Base-by-base conservation (phyloP, 176 grass and related monocot genomes). In the Avena atlantica region DNA sequence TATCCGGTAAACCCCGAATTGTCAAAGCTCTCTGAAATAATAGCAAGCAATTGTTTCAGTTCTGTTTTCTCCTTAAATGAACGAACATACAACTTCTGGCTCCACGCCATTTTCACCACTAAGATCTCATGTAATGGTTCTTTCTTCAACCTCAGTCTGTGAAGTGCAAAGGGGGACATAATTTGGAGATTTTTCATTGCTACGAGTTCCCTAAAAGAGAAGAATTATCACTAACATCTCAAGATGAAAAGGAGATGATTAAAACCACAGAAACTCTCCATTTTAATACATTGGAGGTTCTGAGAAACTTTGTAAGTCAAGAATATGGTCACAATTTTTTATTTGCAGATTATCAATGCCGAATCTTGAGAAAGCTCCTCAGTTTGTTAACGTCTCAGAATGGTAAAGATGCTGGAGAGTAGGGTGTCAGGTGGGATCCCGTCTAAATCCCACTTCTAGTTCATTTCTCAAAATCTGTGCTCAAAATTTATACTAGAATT, bases 391-490 rank as follows among this genome's bases (percentile, higher is more conserved):
- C n/a, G 25, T 50, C n/a, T 74, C 45, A 74, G 8, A 70, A 70
- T 74, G 45, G 44, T 50, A 74, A 74, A 74, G 45, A 74, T 50
- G 12, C n/a, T n/a, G n/a, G n/a, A n/a, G n/a, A n/a, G n/a, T n/a
- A n/a, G n/a, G n/a, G n/a, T n/a, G n/a, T n/a, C n/a, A n/a, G n/a
- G n/a, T n/a, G n/a, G n/a, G n/a, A n/a, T n/a, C n/a, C n/a, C n/a
- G n/a, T n/a, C n/a, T n/a, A n/a, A n/a, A n/a, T n/a, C n/a, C n/a
- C n/a, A n/a, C n/a, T n/a, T n/a, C n/a, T n/a, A n/a, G n/a, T n/a
- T n/a, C n/a, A n/a, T n/a, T n/a, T n/a, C n/a, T n/a, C n/a, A n/a
- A n/a, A n/a, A n/a, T n/a, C n/a, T n/a, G n/a, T n/a, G n/a, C n/a
- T n/a, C n/a, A n/a, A n/a, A n/a, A n/a, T n/a, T n/a, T n/a, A n/a